Evolutionary conservation across 495 filamentous ascomycete species (phyloP), one percentile per base, ranked within the genome.

Genomic region (Aspergillus diversus): DNA sequence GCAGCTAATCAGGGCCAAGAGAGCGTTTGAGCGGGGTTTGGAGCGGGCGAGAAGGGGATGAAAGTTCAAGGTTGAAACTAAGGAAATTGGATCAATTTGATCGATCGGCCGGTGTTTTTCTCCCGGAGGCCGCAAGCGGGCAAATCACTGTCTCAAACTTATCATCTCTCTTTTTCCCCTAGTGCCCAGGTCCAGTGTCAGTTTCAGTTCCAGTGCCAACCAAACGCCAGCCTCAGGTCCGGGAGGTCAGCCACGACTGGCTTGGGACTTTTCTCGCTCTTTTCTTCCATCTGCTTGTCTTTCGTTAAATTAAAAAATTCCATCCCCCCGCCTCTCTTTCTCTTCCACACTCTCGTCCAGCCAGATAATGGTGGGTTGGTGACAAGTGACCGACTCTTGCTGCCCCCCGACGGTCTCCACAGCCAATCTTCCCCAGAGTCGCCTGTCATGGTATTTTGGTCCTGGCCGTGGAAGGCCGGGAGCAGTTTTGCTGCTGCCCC

Each of bases 351-450:
- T 60, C 37, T 60, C 55, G 37, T 55, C 57, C 57, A 13, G 50
- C 21, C 27, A 27, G 33, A 56, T 33, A 57, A 61, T 61, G 51
- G 17, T 55, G 52, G 60, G 57, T 37, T 47, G 43, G 43, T 61
- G 54, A 61, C 16, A 32, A 12, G 31, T 15, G 48, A 37, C 37
- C 37, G 56, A 47, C 31, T 27, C 37, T 34, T 27, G 32, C 32
- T 46, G 57, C 53, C 43, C 54, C 49, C 48, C 59, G 59, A 68
- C 66, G 66, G 63, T 66, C 60, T 57, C 62, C 66, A 65, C 66
- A 57, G 27, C 66, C 47, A 46, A 1, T 61, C 34, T 39, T 21
- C 50, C 35, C 12, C 17, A 55, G 52, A 43, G 51, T 15, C 55
- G 59, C 39, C 56, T 59, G 42, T 55, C 59, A 66, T 66, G 66